Conservation (phyloP, 768 basidiomycete species). For the Lactifluus rugatus region DNA sequence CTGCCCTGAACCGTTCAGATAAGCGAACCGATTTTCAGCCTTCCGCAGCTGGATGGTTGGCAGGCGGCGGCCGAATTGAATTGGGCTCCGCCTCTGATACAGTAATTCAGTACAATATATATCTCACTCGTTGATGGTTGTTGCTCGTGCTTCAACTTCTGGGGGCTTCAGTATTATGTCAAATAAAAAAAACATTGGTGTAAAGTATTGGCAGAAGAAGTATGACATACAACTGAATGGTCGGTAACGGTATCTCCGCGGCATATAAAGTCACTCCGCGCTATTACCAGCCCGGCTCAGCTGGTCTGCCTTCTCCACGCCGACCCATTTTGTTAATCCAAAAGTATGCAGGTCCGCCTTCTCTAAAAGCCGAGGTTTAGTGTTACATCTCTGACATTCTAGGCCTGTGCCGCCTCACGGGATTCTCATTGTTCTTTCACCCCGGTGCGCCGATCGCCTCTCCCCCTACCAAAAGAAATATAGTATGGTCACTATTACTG, state of each 20-base stretch:
- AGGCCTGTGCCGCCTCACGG: not conserved
- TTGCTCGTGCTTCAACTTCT: not conserved
- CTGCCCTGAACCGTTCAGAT: not conserved
- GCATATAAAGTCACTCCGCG: not conserved
- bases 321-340: not conserved
- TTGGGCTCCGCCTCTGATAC: not conserved
- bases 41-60: not conserved
- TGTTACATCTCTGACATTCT: not conserved
- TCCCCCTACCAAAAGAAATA: not conserved
- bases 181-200: not conserved
- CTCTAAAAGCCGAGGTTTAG: not conserved
- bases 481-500: not conserved
- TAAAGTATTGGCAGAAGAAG: not conserved
- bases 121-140: not conserved
- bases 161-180: not conserved
- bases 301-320: not conserved
- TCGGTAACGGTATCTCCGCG: not conserved
- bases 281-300: not conserved
- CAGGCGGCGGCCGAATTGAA: not conserved
- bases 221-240: not conserved
- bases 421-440: not conserved
- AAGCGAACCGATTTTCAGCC: not conserved
- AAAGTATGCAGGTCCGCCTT: conserved; percentile 3
- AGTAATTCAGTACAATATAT: not conserved
- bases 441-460: not conserved